Conservation (phyloP, 352 stramenopile species). For the Thalassiosira ordinaria region DNA sequence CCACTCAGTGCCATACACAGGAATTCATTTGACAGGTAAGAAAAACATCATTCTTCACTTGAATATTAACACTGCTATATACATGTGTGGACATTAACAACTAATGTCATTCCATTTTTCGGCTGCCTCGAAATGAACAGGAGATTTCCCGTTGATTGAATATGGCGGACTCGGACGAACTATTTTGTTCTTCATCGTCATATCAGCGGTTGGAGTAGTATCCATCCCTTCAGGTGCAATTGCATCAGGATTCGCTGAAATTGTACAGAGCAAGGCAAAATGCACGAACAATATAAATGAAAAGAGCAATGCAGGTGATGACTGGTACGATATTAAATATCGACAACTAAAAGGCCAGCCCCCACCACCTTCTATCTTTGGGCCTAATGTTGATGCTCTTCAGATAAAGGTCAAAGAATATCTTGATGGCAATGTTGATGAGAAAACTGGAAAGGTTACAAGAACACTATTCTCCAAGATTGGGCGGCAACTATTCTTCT, state of each 20-base stretch:
- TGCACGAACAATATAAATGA: slow-evolving; percentile 39
- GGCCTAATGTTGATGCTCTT: slow-evolving; percentile 63
- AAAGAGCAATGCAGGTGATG: slow-evolving; percentile 56
- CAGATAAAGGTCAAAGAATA: slow-evolving; percentile 75
- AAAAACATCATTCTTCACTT: too few relatives aligned
- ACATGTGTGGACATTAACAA: too few relatives aligned
- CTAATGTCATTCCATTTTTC: too few relatives aligned
- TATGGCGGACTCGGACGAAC: slow-evolving; percentile 69
- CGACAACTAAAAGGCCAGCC: slow-evolving; percentile 51
- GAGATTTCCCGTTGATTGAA: slow-evolving; percentile 52
- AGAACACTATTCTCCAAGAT: slow-evolving; percentile 53
- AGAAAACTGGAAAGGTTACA: slow-evolving; percentile 39
- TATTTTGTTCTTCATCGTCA: slow-evolving; percentile 79
- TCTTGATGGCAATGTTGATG: slow-evolving; percentile 69
- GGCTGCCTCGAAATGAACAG: too few relatives aligned
- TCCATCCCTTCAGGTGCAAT: slow-evolving; percentile 79
- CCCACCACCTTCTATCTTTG: slow-evolving; percentile 67
- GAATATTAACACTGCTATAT: too few relatives aligned
- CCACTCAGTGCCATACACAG: slow-evolving; percentile 71
- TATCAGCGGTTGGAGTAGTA: slow-evolving; percentile 80
- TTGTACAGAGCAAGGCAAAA: slow-evolving; percentile 77
- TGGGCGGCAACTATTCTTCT: slow-evolving; percentile 69
- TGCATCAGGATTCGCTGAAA: slow-evolving; percentile 78
- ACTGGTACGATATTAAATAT: slow-evolving; percentile 83
- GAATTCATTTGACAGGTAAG: slow-evolving; percentile 77